Conservation (phyloP, 2,329 filamentous ascomycete genomes). For the Monascus ruber region DNA sequence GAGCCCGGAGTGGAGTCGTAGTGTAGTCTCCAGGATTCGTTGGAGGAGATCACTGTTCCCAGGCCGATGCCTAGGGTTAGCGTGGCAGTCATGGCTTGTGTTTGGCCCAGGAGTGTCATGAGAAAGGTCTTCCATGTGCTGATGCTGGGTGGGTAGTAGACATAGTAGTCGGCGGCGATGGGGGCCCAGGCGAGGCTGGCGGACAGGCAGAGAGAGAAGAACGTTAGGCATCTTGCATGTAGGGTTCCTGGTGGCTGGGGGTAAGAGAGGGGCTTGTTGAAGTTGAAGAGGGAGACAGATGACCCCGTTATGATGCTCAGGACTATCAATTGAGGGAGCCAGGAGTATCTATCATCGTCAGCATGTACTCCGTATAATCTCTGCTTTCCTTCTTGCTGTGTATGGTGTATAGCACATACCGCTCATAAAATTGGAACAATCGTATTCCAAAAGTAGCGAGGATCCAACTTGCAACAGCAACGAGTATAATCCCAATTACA, state of each 20-base stretch:
- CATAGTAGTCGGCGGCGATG: conserved; percentile 32
- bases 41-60: conserved; percentile 23
- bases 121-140: conserved; percentile 26
- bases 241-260: conserved; percentile 12
- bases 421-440: conserved; percentile 33
- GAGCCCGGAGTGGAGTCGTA: conserved; percentile 23
- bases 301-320: conserved; percentile 31
- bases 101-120: conserved; percentile 27
- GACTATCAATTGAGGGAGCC: conserved; percentile 32
- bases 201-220: conserved; percentile 28
- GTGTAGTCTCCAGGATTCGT: conserved; percentile 17
- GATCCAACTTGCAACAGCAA: conserved; percentile 22
- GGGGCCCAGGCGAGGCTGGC: conserved; percentile 24
- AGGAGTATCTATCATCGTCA: conserved; percentile 18
- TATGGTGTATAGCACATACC: conserved; percentile 13
- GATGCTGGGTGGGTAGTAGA: conserved; percentile 31
- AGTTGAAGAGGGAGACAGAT: conserved; percentile 27
- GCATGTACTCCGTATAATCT: background rate
- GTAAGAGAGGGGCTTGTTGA: conserved; percentile 17
- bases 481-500: conserved; percentile 28
- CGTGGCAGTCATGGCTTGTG: conserved; percentile 22
- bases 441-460: conserved; percentile 31
- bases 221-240: conserved; percentile 26
- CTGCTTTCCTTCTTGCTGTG: too few relatives aligned
- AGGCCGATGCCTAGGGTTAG: conserved; percentile 32